A percentile compares a stretch with the other conserved stretches of the same genome.
Conservation (phyloP, 495 filamentous ascomycete species). For the Penicillium mononematosum region DNA sequence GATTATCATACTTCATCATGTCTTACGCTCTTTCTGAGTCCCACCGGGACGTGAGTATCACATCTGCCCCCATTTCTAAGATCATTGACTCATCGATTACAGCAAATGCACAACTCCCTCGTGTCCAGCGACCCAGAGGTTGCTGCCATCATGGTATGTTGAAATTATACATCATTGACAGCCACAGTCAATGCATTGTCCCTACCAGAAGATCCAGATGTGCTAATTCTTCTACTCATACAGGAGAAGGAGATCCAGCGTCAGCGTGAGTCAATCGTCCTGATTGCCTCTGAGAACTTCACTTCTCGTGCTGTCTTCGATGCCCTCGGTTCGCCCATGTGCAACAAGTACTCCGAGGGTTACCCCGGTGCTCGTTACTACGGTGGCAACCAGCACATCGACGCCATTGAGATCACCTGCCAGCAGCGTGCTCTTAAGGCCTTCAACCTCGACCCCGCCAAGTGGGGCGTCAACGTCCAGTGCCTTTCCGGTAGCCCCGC, state of each 20-base stretch:
- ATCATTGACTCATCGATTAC: slow-evolving; percentile 51
- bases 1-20: slow-evolving; percentile 41
- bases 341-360: slow-evolving; percentile 99
- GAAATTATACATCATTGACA: slow-evolving; percentile 41
- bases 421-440: slow-evolving; percentile 92
- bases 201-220: neutral
- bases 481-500: slow-evolving; percentile 84
- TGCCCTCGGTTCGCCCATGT: slow-evolving; percentile 96
- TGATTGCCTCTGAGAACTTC: slow-evolving; percentile 99
- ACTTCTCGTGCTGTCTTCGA: slow-evolving; percentile 96
- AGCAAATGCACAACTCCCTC: slow-evolving; percentile 91
- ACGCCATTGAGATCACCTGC: slow-evolving; percentile 92
- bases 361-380: slow-evolving; percentile 99
- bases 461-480: slow-evolving; percentile 99
- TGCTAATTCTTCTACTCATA: slow-evolving; percentile 14
- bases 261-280: slow-evolving; percentile 95
- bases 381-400: slow-evolving; percentile 98
- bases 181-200: neutral
- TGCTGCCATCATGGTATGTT: slow-evolving; percentile 88
- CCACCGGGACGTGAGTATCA: slow-evolving; percentile 77
- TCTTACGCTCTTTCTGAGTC: slow-evolving; percentile 82
- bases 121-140: slow-evolving; percentile 87
- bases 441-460: slow-evolving; percentile 78
- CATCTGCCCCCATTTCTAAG: slow-evolving; percentile 4
- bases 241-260: slow-evolving; percentile 93